Evolutionary conservation across 2,329 filamentous ascomycete genomes (phyloP), one percentile per base, ranked within the genome.

Genomic region (Xylariaceae sp.): DNA sequence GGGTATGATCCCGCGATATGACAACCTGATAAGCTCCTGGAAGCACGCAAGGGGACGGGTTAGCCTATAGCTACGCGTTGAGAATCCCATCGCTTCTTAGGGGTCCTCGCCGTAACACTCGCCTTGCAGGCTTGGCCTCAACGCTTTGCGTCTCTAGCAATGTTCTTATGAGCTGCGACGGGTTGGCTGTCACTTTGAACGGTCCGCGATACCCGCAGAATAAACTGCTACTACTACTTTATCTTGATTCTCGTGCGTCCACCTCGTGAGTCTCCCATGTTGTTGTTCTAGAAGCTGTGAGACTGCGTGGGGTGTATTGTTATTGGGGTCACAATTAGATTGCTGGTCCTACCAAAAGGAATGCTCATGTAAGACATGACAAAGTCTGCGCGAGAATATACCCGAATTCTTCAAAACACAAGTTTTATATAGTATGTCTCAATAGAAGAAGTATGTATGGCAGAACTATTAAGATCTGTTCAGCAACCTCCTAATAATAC

Each of bases 281-380:
- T n/a, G 20, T 20, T 23, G 43, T 62, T 60, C 60, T 62, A 58
- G 54, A 62, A 60, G 50, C 40, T 19, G n/a, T n/a, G 40, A 50
- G 29, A 48, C 37, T 29, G 40, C 45, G 47, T 49, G 44, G 20
- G 21, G 44, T 23, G 18, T 43, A 23, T 47, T 48, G 20, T 23
- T 48, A 37, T 37, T 16, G 14, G 32, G 23, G 23, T 26, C 23
- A 26, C 23, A 26, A 9, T 9, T 26, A 26, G 23, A 26, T 26
- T 26, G 9, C 23, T 9, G 9, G 23, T 4, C 23, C 23, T 26
- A 4, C 23, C 4, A 26, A 26, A 9, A 9, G 9, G 23, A 26
- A n/a, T n/a, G n/a, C 23, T 26, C 23, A 26, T 26, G 23, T 26
- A 26, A 26, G 23, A 9, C 23, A 9, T 26, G 23, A 26, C 23